Base-by-base conservation (phyloP, 2,329 filamentous ascomycete species). In the Aspergillus neotritici region DNA sequence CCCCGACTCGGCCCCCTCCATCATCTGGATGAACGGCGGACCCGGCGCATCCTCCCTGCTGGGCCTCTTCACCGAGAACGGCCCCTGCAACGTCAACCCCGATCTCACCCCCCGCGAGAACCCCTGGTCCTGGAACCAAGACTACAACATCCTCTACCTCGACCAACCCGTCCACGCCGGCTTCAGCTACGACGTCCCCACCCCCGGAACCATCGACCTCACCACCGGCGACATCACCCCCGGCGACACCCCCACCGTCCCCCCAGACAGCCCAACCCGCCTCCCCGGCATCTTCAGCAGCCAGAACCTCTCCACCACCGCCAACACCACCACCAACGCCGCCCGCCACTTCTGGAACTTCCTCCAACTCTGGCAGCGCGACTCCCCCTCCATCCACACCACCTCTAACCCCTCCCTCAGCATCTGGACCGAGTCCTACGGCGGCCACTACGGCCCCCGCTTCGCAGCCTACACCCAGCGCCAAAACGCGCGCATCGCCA, bases 61-160 rank as follows among this genome's bases (percentile, higher is more conserved):
- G 33, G 75, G 74, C 3, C 57, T 78, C 4, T 77, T 78, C 48
- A 62, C 69, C 36, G 75, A 78, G 50, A 58, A 66, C 5, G 75
- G 76, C 1, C 66, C 66, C 15, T 69, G 66, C 41, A 51, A 64
- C 31, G 56, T 68, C 7, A 53, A 53, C 11, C 37, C 47, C 4
- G 36, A 44, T 21, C 29, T 25, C 8, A 34, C 25, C 15, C 34
- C 41, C 5, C 21, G 21, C 21, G 21, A 21, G 21, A 21, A 39
- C 41, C 31, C 36, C 8, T 44, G 21, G 31, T 39, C 34, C 31
- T 44, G 41, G 41, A 44, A 39, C 41, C 34, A 38, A 9, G 35
- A 44, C 21, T 21, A 21, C 21, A 84, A 84, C 51, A 78, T 85
- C 74, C 75, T 87, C 12, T 86, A 83, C 62, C 78, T 87, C 52